Evolutionary conservation across 2,329 filamentous ascomycete genomes (phyloP), one percentile per base, ranked within the genome.

Genomic region (Fusarium longipes): DNA sequence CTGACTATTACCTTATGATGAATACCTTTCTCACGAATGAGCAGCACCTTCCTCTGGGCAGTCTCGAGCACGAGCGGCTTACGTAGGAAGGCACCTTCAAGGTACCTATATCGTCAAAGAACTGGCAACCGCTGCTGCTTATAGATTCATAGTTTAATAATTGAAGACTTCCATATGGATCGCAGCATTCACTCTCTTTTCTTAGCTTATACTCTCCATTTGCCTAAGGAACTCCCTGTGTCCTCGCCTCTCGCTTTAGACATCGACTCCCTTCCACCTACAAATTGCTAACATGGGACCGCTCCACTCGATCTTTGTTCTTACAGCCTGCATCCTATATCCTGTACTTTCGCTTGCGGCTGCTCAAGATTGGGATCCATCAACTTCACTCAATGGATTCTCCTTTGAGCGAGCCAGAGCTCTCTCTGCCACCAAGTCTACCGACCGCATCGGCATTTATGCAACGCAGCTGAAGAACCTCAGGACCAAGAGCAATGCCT

Each of bases 311-410:
- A 12, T 51, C 15, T 18, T 51, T 7, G 8, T 32, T 39, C 24
- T 63, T n/a, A 5, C 49, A 18, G 51, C 55, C 18, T 24, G 56
- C 25, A 36, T 58, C 27, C 17, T 51, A 9, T 57, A 50, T 15
- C 36, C 55, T 15, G 51, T 32, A 4, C 14, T 62, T 5, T 27
- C 27, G 27, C 8, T 27, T 9, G 25, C 25, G 25, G 25, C 9
- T 27, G 9, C 25, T 27, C 25, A 27, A 9, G 25, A 27, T 6
- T 27, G 27, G 74, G 78, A 80, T 33, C 57, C 81, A 15, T 74
- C 75, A 8, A 73, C 73, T 60, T 74, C 77, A 15, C 70, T 81
- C 50, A 78, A 80, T 25, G 79, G 78, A 10, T 69, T 82, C 63
- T 72, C 68, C 24, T 81, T 82, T 55, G 72, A 80, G 60, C 70